Percentiles rank a stretch among this genome's conserved stretches.
Conservation (phyloP, 2,329 filamentous ascomycete genomes). For the Claviceps capensis region DNA sequence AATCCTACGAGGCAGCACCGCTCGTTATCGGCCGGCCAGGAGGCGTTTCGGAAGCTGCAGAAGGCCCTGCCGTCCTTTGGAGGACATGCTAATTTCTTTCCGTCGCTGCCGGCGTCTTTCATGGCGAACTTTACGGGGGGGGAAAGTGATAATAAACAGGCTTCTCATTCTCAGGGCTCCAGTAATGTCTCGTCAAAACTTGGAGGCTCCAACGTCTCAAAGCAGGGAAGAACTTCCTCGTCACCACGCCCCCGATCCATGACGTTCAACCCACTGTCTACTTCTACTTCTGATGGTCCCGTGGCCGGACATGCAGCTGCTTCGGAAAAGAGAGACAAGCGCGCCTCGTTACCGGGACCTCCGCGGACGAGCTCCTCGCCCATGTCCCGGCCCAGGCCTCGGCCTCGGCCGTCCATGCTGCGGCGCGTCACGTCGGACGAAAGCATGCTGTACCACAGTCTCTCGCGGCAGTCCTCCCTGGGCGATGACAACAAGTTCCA, state of each 20-base stretch:
- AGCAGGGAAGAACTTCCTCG: no score
- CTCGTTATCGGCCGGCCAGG: conserved; percentile 41
- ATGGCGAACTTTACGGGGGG: conserved; percentile 20
- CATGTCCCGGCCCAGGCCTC: conserved; percentile 8
- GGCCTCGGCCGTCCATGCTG: conserved; percentile 14
- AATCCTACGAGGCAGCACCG: conserved; percentile 32
- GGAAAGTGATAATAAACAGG: conserved; percentile 11
- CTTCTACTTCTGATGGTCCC: background rate
- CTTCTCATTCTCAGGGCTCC: background rate
- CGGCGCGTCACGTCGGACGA: conserved; percentile 42
- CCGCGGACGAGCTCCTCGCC: conserved; percentile 1
- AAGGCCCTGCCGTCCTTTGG: conserved; percentile 41
- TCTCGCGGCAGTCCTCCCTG: conserved; percentile 68
- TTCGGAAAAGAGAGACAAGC: background rate
- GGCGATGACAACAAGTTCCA: conserved; percentile 74
- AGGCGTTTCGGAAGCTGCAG: conserved; percentile 42
- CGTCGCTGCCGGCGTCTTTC: conserved; percentile 30
- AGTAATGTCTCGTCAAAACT: background rate
- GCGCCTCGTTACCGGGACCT: background rate
- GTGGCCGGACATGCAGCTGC: background rate
- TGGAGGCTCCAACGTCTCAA: background rate
- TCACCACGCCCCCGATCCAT: background rate
- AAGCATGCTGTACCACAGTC: conserved; percentile 59
- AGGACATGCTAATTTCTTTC: conserved; percentile 18
- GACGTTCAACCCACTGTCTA: background rate